Conservation (phyloP, 345 rosid species). For the Ceriops decandra region DNA sequence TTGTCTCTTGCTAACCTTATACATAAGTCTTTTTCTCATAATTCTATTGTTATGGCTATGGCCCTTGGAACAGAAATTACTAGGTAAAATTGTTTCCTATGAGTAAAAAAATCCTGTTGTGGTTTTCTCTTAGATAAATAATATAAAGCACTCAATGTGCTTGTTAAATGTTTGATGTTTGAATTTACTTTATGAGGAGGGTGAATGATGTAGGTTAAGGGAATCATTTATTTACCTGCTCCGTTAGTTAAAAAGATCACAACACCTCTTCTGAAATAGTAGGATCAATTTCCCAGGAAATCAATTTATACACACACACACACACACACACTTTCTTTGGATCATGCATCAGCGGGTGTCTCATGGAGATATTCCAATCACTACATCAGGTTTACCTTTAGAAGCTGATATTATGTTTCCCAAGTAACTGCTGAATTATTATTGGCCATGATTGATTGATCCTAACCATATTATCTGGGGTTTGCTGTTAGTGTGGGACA, state of each 20-base stretch:
- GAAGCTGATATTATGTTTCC: no score
- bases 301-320: no score
- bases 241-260: neutral
- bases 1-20: neutral
- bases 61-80: neutral
- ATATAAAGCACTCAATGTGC: neutral
- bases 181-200: neutral
- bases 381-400: no score
- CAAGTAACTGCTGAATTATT: no score
- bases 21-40: neutral
- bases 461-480: neutral
- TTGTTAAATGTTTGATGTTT: neutral
- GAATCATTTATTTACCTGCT: neutral
- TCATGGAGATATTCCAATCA: no score
- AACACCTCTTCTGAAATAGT: no score
- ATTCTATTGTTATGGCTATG: neutral
- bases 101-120: no score
- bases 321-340: no score
- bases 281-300: no score
- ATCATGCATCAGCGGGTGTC: no score
- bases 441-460: constrained; percentile 1
- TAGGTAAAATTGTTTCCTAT: no score
- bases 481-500: constrained; percentile 79
- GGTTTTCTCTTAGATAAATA: no score
- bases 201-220: neutral